Evolutionary conservation across 2,329 filamentous ascomycete genomes (phyloP).

Genomic region (Neospermospora avenae): DNA sequence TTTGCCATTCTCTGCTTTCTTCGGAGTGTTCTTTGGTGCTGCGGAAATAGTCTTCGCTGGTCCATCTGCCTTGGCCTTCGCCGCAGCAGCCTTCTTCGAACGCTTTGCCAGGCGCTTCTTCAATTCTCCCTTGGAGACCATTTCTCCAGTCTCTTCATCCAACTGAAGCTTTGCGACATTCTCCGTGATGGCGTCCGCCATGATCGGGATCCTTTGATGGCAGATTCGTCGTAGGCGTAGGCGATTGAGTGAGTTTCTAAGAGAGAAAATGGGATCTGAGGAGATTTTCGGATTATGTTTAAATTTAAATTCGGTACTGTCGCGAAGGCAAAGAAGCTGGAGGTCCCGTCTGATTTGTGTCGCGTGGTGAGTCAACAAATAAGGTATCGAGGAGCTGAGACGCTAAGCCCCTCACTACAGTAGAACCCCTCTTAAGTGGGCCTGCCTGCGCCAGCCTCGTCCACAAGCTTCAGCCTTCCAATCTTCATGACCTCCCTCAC

Average conservation of each 20-base stretch:
- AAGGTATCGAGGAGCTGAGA: background rate
- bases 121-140: constrained; percentile 61
- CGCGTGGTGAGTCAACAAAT: constrained; percentile 13
- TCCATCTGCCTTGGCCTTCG: constrained; percentile 49
- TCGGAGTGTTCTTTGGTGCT: constrained; percentile 24
- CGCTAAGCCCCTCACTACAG: constrained; percentile 5
- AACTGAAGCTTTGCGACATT: constrained; percentile 56
- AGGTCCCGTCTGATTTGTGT: background rate
- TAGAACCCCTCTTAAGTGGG: background rate
- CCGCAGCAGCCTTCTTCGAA: constrained; percentile 53
- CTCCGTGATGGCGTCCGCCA: constrained; percentile 45
- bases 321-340: too few relatives aligned
- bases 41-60: constrained; percentile 26
- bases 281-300: too few relatives aligned
- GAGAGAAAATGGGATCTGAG: too few relatives aligned
- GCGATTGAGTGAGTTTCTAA: too few relatives aligned
- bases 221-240: background rate
- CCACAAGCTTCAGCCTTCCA: too few relatives aligned
- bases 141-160: constrained; percentile 63
- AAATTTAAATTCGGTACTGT: too few relatives aligned
- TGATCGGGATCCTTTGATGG: constrained; percentile 27
- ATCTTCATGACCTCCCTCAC: background rate
- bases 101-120: constrained; percentile 59
- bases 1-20: constrained; percentile 37
- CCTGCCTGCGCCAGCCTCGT: too few relatives aligned